phyloP scores from a whole-genome alignment of 2,329 filamentous ascomycete genomes.

The Phialocephala subalpina region DNA sequence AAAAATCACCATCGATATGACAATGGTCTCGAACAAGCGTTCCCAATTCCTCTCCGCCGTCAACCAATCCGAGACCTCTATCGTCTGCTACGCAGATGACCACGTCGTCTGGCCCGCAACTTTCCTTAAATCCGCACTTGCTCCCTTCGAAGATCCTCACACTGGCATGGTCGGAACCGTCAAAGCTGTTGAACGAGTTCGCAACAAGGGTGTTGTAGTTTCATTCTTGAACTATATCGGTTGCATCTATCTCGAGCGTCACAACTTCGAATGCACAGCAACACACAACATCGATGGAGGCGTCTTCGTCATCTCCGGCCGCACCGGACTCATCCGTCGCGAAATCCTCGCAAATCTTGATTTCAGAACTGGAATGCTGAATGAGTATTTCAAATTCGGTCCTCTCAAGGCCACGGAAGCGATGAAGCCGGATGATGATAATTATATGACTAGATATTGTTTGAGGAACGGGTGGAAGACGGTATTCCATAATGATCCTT shows the following conservation, averaged over 20 bases:
- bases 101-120: slow-evolving; percentile 28
- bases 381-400: slow-evolving; percentile 57
- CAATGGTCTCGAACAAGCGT: slow-evolving; percentile 21
- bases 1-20: slow-evolving; percentile 2
- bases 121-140: slow-evolving; percentile 25
- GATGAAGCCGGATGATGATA: slow-evolving; percentile 66
- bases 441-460: slow-evolving; percentile 64
- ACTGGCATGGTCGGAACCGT: slow-evolving; percentile 1
- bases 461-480: slow-evolving; percentile 60
- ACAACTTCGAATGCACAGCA: slow-evolving; percentile 67
- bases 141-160: slow-evolving; percentile 28
- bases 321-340: slow-evolving; percentile 60
- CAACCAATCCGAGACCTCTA: slow-evolving; percentile 6
- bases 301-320: slow-evolving; percentile 64
- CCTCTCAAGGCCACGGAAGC: slow-evolving; percentile 49
- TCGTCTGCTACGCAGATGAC: slow-evolving; percentile 29
- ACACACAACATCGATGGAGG: slow-evolving; percentile 65
- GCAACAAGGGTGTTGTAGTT: slow-evolving; percentile 5
- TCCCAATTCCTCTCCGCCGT: slow-evolving; percentile 24
- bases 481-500: slow-evolving; percentile 59
- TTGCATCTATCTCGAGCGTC: slow-evolving; percentile 65
- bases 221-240: slow-evolving; percentile 60
- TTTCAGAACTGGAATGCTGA: slow-evolving; percentile 54
- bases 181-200: neutral
- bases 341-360: slow-evolving; percentile 53